Evolutionary conservation across 1,139 yeast genomes (phyloP), one percentile per base, ranked within the genome.

Genomic region (Petasospora fabianii): DNA sequence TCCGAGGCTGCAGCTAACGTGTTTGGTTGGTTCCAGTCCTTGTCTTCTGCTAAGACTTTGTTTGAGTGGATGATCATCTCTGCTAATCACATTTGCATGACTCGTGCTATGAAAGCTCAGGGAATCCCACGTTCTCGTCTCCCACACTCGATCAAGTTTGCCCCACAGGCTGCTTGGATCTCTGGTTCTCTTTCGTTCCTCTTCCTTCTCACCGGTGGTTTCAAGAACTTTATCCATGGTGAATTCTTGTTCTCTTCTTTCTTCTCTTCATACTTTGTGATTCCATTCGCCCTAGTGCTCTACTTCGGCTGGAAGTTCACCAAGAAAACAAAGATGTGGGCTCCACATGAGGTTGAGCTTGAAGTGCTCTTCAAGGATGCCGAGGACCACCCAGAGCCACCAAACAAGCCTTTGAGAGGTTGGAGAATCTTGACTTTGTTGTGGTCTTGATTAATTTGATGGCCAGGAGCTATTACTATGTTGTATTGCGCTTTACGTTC

Each of bases 151-250:
- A 29, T 44, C 22, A 34, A 28, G 19, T 35, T 41, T 17, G 41
- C 48, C 3, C 46, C 42, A n/a, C 47, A 31, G 27, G 66, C 62
- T 17, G 62, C 71, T 1, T 67, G 65, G 61, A 54, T 66, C 32
- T 65, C 71, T 1, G 60, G 68, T 18, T 46, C 61, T 43, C 53
- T 60, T 24, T 62, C 68, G 2, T 32, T 51, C 1, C 17, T 69
- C 3, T 54, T 69, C 41, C 50, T 69, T 21, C 47, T 69, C n/a
- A 68, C 72, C 6, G 68, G 68, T 29, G 74, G 74, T 1, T 70
- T 64, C 47, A 42, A 59, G 7, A 62, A 58, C 39, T 69, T 69
- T 42, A 55, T 69, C 18, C 45, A 62, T 8, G 71, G 69, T 6
- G 44, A 64, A 10, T 69, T 62, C 47, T 51, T 46, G 3, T 54